Base-by-base conservation (phyloP, 1,284 basidiomycete species). In the Serendipita sp. region DNA sequence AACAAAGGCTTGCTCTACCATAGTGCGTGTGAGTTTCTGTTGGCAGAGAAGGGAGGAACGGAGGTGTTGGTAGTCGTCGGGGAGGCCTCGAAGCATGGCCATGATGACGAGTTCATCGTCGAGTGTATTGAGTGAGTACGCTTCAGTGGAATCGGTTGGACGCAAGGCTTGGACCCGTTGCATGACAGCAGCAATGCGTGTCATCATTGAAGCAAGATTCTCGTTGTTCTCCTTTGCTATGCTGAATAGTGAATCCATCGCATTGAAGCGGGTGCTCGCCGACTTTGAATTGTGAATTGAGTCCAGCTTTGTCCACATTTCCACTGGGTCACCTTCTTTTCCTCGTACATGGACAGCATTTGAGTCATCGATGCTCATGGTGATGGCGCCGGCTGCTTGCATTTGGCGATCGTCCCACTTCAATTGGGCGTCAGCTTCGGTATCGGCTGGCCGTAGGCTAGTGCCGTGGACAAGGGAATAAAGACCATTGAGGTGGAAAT, bases 201-300 rank as follows among this genome's bases (percentile, higher is more conserved):
- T 67, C 41, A 67, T 67, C 1, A 74, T 67, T 42, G 62, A 49
- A 42, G 64, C 60, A 2, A 76, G 68, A 15, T 68, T 65, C 64
- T 75, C 69, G 17, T 70, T 66, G 4, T 71, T 65, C 15, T 63
- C 42, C 64, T 72, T 72, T 30, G 64, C 63, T 62, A 74, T 71
- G 15, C 64, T 65, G 60, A 75, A 70, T 44, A 74, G 67, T 30
- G 69, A 61, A 32, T 74, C 70, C 67, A 72, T 74, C 63, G 72
- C 70, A 61, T 71, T 73, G 65, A 73, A 74, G 26, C 68, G 62
- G 47, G 64, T 65, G n/a, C 69, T 68, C 41, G 69, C 67, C 35
- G 63, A 63, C 66, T 71, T 69, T 42, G 67, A 64, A 2, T 66
- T 58, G 62, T 72, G 68, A 10, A 67, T 65, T 5, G 29, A 60